Evolutionary conservation across 352 stramenopile species (phyloP), one percentile per base, ranked within the genome.

Genomic region (Globisporangium okanoganense): DNA sequence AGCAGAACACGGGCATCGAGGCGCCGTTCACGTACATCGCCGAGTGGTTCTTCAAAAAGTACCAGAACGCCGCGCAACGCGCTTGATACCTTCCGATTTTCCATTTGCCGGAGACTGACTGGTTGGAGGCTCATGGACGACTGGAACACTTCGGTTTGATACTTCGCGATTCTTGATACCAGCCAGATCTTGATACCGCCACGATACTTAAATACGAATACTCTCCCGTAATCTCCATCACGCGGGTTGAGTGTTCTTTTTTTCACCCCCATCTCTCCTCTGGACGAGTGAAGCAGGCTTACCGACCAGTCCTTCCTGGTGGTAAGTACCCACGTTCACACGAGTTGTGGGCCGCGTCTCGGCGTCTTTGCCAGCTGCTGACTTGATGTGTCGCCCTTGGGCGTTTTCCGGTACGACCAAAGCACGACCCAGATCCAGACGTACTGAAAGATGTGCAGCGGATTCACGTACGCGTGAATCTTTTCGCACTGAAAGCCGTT

Each of bases 1-100:
- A 88, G 76, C 74, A 90, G 60, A 90, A 92, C 59, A 70, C 73
- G 7, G 78, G 72, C 16, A 82, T 94, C 24, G 83, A 94, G 5
- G 78, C 78, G 33, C 79, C 85, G 8, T 94, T 94, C 67, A 60
- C 69, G 25, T 77, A 92, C 72, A 90, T 94, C 58, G 82, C 85
- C 29, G 79, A 89, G 57, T 88, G 80, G 73, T 94, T 93, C 53
- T 78, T 91, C 71, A 90, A 90, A 53, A 92, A 92, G 61, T 94
- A 94, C 59, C 82, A 91, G 52, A 72, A 67, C 56, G 78, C 79
- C 33, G 82, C 80, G 0, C 70, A 87, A 53, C 76, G 77, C 3
- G 78, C 73, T 13, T 89, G 43, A 65, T 36, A 27, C 41, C 12
- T 41, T 41, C 36, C 36, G 33, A n/a, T 38, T 9, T 12, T 9